A percentile compares a stretch with the other conserved stretches of the same genome.
Conservation (phyloP, 2,329 filamentous ascomycete species). For the Dissoconium aciculare region DNA sequence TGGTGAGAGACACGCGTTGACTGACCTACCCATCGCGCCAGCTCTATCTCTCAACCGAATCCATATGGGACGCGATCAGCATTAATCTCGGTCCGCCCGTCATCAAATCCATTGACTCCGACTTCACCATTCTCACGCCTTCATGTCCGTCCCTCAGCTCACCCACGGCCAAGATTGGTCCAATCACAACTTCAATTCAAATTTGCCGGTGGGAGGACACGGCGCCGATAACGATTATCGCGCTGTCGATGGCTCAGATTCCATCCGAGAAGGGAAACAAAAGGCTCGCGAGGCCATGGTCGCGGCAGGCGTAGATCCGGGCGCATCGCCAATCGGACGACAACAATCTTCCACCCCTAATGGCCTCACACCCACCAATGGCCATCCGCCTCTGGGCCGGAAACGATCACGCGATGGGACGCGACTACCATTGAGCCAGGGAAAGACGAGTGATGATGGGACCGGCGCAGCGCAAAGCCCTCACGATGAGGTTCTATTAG, state of each 20-base stretch:
- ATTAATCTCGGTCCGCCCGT: too few species aligned
- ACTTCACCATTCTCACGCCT: background rate
- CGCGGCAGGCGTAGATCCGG: constrained; percentile 32
- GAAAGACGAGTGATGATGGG: constrained; percentile 6
- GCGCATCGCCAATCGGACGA: constrained; percentile 15
- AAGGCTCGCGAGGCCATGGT: constrained; percentile 45
- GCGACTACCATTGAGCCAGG: constrained; percentile 29
- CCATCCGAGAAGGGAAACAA: constrained; percentile 44
- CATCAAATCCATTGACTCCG: too few species aligned
- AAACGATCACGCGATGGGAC: constrained; percentile 48
- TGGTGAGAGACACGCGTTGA: too few species aligned
- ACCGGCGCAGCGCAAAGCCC: constrained; percentile 10
- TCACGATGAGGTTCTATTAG: constrained; percentile 32
- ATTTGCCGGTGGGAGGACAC: too few species aligned
- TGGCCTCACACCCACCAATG: constrained; percentile 29
- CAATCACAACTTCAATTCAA: background rate
- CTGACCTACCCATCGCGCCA: too few species aligned
- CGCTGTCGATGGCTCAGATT: constrained; percentile 22
- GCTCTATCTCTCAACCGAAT: too few species aligned
- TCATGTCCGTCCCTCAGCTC: background rate
- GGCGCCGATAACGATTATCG: constrained; percentile 10
- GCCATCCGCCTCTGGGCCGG: constrained; percentile 31
- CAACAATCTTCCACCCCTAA: constrained; percentile 8
- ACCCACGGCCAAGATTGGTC: background rate
- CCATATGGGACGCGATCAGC: too few species aligned